Evolutionary conservation across 129 eudicot genomes (phyloP).

Genomic region (Flaveria trinervia): DNA sequence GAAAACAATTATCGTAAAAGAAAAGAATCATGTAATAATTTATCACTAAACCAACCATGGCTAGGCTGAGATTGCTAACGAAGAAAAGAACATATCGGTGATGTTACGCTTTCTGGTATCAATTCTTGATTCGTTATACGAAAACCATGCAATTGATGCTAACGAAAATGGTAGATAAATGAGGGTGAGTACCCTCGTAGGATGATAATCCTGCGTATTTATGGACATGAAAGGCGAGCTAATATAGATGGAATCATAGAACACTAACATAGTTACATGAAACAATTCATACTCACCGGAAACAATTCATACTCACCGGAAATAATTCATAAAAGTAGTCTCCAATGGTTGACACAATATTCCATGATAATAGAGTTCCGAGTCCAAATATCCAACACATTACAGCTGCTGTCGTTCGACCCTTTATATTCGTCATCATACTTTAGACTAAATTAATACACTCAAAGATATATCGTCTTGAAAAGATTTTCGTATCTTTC

Average conservation of each 20-base stretch:
- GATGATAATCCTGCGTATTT: conserved; percentile 12
- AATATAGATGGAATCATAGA: too few species aligned
- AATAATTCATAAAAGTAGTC: too few species aligned
- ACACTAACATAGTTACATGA: background rate
- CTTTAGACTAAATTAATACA: too few species aligned
- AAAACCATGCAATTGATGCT: background rate
- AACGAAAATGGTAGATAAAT: conserved; percentile 7
- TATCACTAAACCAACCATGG: background rate
- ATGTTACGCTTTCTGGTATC: conserved; percentile 6
- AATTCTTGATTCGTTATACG: background rate
- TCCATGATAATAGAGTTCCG: conserved; percentile 16
- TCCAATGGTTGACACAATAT: conserved; percentile 2
- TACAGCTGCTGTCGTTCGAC: background rate
- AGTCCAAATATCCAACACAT: conserved; percentile 21
- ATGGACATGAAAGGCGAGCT: too few species aligned
- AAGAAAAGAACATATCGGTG: conserved; percentile 8
- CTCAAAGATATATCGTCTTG: too few species aligned
- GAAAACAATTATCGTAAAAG: too few species aligned
- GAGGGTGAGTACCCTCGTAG: conserved; percentile 11
- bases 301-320: conserved; percentile 18
- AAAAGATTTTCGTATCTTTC: too few species aligned
- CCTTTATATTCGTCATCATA: background rate
- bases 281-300: background rate
- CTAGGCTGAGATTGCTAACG: background rate
- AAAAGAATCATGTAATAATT: too few species aligned